Evolutionary conservation across 768 basidiomycete species (phyloP).

Genomic region (Candolleomyces eurysporus): DNA sequence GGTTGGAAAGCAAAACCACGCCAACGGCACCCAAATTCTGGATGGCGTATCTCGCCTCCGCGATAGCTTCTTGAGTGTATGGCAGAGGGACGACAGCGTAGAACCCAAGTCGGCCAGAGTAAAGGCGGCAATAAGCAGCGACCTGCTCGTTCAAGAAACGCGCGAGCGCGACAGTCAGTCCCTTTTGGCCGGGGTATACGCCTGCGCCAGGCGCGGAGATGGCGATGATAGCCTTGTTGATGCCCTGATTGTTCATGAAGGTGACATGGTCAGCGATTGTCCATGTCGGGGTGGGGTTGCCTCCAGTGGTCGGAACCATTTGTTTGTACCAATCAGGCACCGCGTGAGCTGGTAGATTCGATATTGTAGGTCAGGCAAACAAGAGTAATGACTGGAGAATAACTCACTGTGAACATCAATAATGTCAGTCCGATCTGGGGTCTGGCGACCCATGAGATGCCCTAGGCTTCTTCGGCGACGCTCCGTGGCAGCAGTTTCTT

Average conservation of each 20-base stretch:
- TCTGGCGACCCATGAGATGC: slow-evolving; percentile 14
- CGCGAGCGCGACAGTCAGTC: slow-evolving; percentile 28
- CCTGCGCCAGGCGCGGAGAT: slow-evolving; percentile 33
- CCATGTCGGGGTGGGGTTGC: slow-evolving; percentile 30
- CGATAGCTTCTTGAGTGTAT: slow-evolving; percentile 28
- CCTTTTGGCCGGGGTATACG: slow-evolving; percentile 25
- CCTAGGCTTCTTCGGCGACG: slow-evolving; percentile 4
- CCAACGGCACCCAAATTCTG: slow-evolving; percentile 30
- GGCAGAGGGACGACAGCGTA: slow-evolving; percentile 34
- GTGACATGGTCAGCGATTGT: slow-evolving; percentile 21
- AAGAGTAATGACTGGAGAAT: too few species aligned
- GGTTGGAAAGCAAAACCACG: slow-evolving; percentile 29
- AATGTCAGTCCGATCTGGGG: slow-evolving; percentile 18
- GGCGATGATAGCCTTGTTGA: slow-evolving; percentile 25
- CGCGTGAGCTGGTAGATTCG: slow-evolving; percentile 19
- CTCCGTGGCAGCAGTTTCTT: slow-evolving; percentile 5
- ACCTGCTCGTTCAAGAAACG: slow-evolving; percentile 33
- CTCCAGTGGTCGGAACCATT: slow-evolving; percentile 26
- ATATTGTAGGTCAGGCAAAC: too few species aligned
- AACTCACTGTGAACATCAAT: slow-evolving; percentile 30
- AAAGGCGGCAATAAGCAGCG: slow-evolving; percentile 27
- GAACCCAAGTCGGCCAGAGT: slow-evolving; percentile 26
- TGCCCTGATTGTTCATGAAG: slow-evolving; percentile 31
- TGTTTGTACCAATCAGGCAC: slow-evolving; percentile 29
- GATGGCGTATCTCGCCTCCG: slow-evolving; percentile 30